Evolutionary conservation across 495 filamentous ascomycete species (phyloP), one percentile per base, ranked within the genome.

Genomic region (Hypoxylon cercidicola): DNA sequence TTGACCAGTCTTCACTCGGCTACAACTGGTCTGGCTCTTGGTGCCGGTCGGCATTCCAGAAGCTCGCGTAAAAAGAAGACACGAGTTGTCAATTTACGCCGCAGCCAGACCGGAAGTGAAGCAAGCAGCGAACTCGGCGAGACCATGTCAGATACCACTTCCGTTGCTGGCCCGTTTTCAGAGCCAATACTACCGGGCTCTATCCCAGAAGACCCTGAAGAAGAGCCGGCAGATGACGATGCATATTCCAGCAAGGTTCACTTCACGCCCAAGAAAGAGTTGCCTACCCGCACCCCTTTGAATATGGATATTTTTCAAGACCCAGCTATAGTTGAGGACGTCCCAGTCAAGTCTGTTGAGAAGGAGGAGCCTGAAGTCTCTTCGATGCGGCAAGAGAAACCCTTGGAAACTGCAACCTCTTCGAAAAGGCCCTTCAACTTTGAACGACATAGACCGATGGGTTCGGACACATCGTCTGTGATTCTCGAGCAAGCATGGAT

Each of bases 71-170:
- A 89, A 73, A 90, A 92, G 74, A 98, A 97, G 84, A 93, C 87
- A 60, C 86, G 95, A n/a, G 91, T 99, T 25, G 92, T 99, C 58
- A 93, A 98, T 72, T 77, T 99, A 41, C 89, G 93, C 5, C 86
- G 84, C 59, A 82, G 84, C 37, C 87, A 83, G 71, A 75, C 83
- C 39, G 82, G 85, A 32, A 80, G 81, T n/a, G 82, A 87, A 62
- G 84, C 81, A 35, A 68, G 63, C 44, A 83, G 79, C 48, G 82
- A 84, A 32, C 59, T 60, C 19, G 79, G 76, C 23, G 81, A 82
- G 16, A 63, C 45, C 16, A 43, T 62, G 10, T 77, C 78, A 16
- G 79, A 81, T 46, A 71, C 74, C 4, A 65, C 66, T 25, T 81
- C 73, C 19, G 55, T 72, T 5, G 60, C 65, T 30, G 68, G 72